Percentiles rank a stretch among this genome's conserved stretches.
These are phyloP conservation scores for Pneumocystis jirovecii DNA, from an alignment of 1,139 yeast species.

Conservation along the genomic window DNA sequence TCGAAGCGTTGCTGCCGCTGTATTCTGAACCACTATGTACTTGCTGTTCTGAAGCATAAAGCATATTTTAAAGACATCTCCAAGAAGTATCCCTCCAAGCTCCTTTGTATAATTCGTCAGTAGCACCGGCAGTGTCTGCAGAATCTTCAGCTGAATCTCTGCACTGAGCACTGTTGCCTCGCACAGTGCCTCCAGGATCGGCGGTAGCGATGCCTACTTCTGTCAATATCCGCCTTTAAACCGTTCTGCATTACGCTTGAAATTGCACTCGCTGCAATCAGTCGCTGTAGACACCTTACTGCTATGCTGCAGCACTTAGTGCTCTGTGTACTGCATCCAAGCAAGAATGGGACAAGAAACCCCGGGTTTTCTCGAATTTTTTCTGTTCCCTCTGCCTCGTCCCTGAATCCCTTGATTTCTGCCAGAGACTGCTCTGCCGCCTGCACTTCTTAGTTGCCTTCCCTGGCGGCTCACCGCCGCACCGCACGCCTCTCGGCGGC, in stretches of 20 bases:
- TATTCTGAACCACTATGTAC: constrained; percentile 65
- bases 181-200: constrained; percentile 47
- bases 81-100: constrained; percentile 42
- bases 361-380: constrained; percentile 33
- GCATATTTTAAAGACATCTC: constrained; percentile 52
- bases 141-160: constrained; percentile 74
- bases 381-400: background rate
- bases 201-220: background rate
- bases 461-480: too few species aligned
- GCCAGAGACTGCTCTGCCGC: background rate
- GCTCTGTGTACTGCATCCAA: constrained; percentile 61
- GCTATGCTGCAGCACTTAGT: constrained; percentile 60
- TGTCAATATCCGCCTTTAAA: too few species aligned
- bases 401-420: background rate
- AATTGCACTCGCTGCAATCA: constrained; percentile 39
- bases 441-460: too few species aligned
- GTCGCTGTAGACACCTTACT: constrained; percentile 49
- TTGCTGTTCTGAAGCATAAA: constrained; percentile 57
- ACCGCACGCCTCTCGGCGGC: too few species aligned
- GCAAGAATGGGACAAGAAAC: constrained; percentile 52
- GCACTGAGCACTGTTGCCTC: constrained; percentile 65
- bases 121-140: constrained; percentile 68
- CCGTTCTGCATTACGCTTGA: too few species aligned
- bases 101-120: constrained; percentile 46
- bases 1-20: constrained; percentile 85